Conservation (phyloP, 768 basidiomycete genomes). For the Pisolithus sp. region DNA sequence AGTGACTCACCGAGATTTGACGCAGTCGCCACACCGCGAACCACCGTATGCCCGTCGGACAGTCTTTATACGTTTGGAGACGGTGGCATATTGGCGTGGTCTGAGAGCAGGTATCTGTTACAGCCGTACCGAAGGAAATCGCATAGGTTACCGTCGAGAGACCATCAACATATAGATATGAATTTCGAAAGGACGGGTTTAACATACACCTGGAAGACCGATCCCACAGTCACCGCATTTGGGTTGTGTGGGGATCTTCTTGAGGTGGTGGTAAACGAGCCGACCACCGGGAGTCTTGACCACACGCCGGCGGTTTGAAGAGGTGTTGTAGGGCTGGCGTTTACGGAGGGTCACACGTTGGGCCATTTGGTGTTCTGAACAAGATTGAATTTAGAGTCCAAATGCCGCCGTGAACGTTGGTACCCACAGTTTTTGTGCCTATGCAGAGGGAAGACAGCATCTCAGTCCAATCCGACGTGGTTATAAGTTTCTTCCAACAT, state of each 20-base stretch:
- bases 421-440: not conserved
- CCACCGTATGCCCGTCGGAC: conserved; percentile 96
- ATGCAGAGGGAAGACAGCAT: too few relatives aligned
- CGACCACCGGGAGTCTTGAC: conserved; percentile 98
- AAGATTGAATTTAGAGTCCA: not conserved
- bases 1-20: conserved; percentile 77
- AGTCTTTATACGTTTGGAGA: conserved; percentile 97
- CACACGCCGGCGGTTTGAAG: conserved; percentile 89
- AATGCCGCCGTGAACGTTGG: not conserved
- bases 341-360: conserved; percentile 99
- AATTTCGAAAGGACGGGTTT: not conserved
- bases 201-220: conserved; percentile 86
- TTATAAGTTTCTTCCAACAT: not conserved
- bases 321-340: conserved; percentile 96
- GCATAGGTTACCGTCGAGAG: conserved; percentile 1
- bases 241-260: conserved; percentile 86
- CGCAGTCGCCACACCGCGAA: conserved; percentile 93
- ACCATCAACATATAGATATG: not conserved
- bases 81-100: conserved; percentile 89
- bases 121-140: not conserved
- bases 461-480: not conserved
- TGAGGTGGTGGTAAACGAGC: conserved; percentile 96
- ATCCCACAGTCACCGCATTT: conserved; percentile 99
- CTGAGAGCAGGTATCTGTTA: conserved; percentile 87
- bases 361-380: conserved; percentile 57